These are phyloP conservation scores for Linnemannia exigua DNA, from an alignment of 192 early-diverging fungal species.

Conservation along the genomic window DNA sequence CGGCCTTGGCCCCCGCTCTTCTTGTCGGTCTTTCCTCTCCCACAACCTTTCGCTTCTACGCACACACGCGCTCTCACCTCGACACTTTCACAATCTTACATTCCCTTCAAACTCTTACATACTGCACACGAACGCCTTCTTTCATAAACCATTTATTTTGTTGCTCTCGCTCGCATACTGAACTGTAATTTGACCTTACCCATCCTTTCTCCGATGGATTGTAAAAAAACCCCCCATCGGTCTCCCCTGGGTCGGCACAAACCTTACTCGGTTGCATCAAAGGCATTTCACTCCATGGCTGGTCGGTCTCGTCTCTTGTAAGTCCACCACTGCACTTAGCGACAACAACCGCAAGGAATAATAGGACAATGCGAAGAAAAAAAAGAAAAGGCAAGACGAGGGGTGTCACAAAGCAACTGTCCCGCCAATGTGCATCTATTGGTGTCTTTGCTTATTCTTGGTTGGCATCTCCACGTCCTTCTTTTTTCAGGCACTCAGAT, in stretches of 20 bases:
- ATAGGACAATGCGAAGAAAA: background rate
- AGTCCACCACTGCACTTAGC: background rate
- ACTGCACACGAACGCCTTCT: no score
- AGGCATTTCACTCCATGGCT: background rate
- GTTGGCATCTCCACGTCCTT: background rate
- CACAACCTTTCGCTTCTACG: background rate
- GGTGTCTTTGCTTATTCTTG: background rate
- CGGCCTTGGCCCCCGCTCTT: background rate
- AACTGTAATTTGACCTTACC: background rate
- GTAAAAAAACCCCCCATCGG: background rate
- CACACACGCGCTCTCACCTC: background rate
- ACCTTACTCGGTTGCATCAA: background rate
- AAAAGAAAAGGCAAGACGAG: background rate
- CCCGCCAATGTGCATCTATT: background rate
- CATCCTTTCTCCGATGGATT: background rate
- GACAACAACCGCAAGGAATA: background rate
- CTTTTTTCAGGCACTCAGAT: background rate
- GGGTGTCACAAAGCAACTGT: background rate
- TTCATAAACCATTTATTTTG: background rate
- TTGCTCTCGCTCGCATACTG: background rate
- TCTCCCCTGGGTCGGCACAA: background rate
- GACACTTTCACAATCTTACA: background rate
- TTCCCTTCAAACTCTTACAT: background rate
- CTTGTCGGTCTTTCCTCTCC: background rate
- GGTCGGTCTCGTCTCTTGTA: background rate